Percentiles rank a stretch among this genome's conserved stretches.
Evolutionary conservation across 768 basidiomycete species (phyloP).

Genomic region (Tricholomella constricta): DNA sequence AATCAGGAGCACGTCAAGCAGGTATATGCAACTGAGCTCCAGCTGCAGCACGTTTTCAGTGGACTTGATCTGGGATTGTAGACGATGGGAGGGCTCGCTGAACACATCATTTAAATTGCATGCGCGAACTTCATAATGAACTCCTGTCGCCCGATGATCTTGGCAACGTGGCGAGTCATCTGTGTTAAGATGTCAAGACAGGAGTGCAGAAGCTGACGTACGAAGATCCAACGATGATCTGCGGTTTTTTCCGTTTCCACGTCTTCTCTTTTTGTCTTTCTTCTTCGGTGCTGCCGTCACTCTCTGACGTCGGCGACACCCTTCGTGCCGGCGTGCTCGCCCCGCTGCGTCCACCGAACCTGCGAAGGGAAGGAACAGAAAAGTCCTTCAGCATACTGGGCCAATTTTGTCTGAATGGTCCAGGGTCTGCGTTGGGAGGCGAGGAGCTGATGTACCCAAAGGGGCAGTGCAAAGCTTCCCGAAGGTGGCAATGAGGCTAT

Average conservation of each 20-base stretch:
- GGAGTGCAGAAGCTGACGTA: slow-evolving; percentile 35
- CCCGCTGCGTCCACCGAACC: slow-evolving; percentile 21
- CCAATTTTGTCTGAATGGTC: slow-evolving; percentile 7
- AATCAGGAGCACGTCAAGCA: slow-evolving; percentile 76
- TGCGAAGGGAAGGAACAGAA: slow-evolving; percentile 17
- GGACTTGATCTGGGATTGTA: slow-evolving; percentile 79
- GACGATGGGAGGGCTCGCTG: slow-evolving; percentile 79
- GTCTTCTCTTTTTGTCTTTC: slow-evolving; percentile 44
- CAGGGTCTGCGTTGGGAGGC: slow-evolving; percentile 11
- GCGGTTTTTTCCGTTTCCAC: slow-evolving; percentile 67
- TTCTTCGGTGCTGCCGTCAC: slow-evolving; percentile 18
- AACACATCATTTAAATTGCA: slow-evolving; percentile 92
- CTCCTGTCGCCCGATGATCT: slow-evolving; percentile 78
- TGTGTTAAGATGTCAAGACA: slow-evolving; percentile 25
- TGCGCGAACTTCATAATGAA: slow-evolving; percentile 84
- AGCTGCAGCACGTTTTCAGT: slow-evolving; percentile 81
- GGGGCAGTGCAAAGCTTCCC: background rate
- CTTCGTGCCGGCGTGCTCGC: slow-evolving; percentile 27
- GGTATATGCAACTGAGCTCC: slow-evolving; percentile 67
- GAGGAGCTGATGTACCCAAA: slow-evolving; percentile 6
- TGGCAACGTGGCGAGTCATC: slow-evolving; percentile 85
- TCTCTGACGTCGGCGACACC: slow-evolving; percentile 29
- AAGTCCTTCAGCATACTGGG: slow-evolving; percentile 33
- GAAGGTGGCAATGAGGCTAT: slow-evolving; percentile 7
- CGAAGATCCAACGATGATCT: too few relatives aligned